Base-by-base conservation (phyloP, 1,284 basidiomycete genomes). In the Thecaphora thlaspeos region DNA sequence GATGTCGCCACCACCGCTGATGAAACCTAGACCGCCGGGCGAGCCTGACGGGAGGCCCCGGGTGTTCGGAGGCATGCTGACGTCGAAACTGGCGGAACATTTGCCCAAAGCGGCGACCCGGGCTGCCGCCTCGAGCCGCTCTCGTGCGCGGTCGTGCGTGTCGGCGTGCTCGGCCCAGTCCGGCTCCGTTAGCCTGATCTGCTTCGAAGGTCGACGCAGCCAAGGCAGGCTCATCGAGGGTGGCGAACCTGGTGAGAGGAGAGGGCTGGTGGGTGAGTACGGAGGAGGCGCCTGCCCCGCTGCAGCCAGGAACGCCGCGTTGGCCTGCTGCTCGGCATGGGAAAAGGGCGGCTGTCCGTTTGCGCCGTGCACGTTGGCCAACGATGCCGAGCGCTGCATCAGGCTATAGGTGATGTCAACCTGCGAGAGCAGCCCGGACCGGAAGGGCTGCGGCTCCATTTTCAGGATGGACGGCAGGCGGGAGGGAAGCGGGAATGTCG, bases 111-210 rank as follows among this genome's bases (percentile, higher is more conserved):
- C 46, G 5, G 51, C 54, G 18, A 64, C 61, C 19, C 56, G 47
- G 8, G 43, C 37, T 2, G 63, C 67, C 11, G 61, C 55, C 34
- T 75, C 68, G 17, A 69, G 43, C 0, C 75, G 63, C 47, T 75
- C 71, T 15, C 67, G 50, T 2, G 73, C 75, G 1, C 75, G 61
- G 14, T 67, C 56, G 42, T 77, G 72, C 3, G 47, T 49, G 9
- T 65, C 59, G 18, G 55, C 42, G 32, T 69, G 72, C 8, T 62
- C 64, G 12, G 43, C 37, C 75, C 75, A 77, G 32, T 76, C 67
- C 1, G 75, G 75, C 49, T 77, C 75, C 11, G 56, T 58, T 11
- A 76, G 50, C 42, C 51, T 53, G 43, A 75, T 52, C 22, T 32
- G 41, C 55, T 55, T 48, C 43, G 24, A 22, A 11, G 21, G 37